phyloP scores from a whole-genome alignment of 768 basidiomycete species.

The Royoungia palumana region DNA sequence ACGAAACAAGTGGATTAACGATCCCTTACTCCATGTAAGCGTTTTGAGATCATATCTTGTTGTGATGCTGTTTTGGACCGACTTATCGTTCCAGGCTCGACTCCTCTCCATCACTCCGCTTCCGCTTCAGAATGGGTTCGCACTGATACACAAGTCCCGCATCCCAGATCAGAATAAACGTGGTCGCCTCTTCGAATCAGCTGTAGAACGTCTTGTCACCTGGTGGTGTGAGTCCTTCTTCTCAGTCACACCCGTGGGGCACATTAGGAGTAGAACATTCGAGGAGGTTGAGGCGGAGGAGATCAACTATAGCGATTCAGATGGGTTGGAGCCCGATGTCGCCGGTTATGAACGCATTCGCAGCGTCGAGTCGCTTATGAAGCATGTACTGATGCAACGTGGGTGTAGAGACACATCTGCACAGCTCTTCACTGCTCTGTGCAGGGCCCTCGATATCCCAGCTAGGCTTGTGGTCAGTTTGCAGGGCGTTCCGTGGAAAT shows the following conservation, averaged over 20 bases:
- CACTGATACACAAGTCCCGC: conserved; percentile 74
- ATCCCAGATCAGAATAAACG: conserved; percentile 79
- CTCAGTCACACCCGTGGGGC: conserved; percentile 56
- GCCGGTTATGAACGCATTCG: conserved; percentile 64
- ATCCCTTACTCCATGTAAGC: conserved; percentile 76
- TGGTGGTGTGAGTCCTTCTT: conserved; percentile 88
- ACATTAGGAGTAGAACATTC: conserved; percentile 73
- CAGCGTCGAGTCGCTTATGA: conserved; percentile 86
- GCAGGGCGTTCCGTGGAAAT: conserved; percentile 91
- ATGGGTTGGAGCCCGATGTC: conserved; percentile 41
- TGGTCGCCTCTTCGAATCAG: conserved; percentile 83
- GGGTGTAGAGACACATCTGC: conserved; percentile 86
- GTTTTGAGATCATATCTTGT: background rate
- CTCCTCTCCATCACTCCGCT: conserved; percentile 85
- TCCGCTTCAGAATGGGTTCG: conserved; percentile 74
- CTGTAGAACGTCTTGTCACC: conserved; percentile 64
- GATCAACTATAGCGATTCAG: conserved; percentile 24
- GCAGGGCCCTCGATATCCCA: conserved; percentile 82
- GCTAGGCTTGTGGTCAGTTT: conserved; percentile 85
- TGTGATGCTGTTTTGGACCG: background rate
- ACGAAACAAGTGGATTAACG: conserved; percentile 84
- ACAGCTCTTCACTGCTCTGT: conserved; percentile 87
- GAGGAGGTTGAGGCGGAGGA: conserved; percentile 62
- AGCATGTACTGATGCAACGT: conserved; percentile 75
- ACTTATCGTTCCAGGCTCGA: conserved; percentile 58